These are phyloP conservation scores for Leishmania turanica DNA, from an alignment of 208 protist genomes.

Conservation along the genomic window DNA sequence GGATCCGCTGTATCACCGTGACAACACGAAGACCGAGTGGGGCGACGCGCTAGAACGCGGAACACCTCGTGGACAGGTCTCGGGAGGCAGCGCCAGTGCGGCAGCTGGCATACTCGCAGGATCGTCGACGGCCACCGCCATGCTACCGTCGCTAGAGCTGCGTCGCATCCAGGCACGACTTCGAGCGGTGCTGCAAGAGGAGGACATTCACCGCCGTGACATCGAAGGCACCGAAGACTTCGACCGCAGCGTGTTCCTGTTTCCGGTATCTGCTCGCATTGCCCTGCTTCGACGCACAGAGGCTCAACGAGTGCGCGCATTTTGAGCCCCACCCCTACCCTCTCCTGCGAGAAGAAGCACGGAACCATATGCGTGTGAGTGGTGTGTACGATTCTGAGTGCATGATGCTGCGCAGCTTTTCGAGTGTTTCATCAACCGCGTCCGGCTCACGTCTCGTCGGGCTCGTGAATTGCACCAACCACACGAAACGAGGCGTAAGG, in stretches of 20 bases:
- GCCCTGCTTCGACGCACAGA: slow-evolving; percentile 33
- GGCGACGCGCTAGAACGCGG: not conserved
- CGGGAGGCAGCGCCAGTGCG: not conserved
- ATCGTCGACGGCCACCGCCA: not conserved
- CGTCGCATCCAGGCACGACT: slow-evolving; percentile 45
- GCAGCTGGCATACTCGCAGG: not conserved
- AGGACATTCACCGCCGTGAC: slow-evolving; percentile 67
- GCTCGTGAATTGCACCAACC: not conserved
- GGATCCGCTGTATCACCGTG: slow-evolving; percentile 15
- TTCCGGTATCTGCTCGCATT: slow-evolving; percentile 57
- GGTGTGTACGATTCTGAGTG: not conserved
- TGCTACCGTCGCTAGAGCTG: slow-evolving; percentile 17
- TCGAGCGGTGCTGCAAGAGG: slow-evolving; percentile 52
- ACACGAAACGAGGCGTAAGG: not conserved
- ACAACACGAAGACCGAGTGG: not conserved
- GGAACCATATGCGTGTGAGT: not conserved
- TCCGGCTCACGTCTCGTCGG: not conserved
- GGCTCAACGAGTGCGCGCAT: slow-evolving; percentile 9
- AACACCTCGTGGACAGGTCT: slow-evolving; percentile 3
- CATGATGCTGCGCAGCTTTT: not conserved
- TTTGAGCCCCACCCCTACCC: not conserved
- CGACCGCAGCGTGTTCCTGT: slow-evolving; percentile 56
- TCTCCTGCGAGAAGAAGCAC: not conserved
- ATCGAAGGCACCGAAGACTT: slow-evolving; percentile 73
- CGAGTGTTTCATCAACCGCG: not conserved